Conservation (phyloP, 805 yeast genomes). For the Metschnikowia koreensis region DNA sequence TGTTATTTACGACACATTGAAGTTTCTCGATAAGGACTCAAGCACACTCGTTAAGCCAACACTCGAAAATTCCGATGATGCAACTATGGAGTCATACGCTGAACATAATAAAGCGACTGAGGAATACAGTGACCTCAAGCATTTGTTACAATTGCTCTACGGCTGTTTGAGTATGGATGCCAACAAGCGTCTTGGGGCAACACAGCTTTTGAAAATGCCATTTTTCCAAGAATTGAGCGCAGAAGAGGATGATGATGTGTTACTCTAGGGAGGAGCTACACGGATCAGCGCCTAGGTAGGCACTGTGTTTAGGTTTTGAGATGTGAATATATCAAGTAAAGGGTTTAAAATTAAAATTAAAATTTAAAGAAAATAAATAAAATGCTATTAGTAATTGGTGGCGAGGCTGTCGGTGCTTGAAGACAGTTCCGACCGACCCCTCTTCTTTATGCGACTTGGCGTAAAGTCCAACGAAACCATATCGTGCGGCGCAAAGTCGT, state of each 20-base stretch:
- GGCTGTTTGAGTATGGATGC: constrained; percentile 61
- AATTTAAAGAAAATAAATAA: too few relatives aligned
- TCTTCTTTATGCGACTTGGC: constrained; percentile 10
- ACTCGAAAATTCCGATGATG: constrained; percentile 14
- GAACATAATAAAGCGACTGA: constrained; percentile 21
- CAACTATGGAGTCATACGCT: constrained; percentile 14
- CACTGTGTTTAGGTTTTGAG: too few relatives aligned
- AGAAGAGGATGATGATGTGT: constrained; percentile 35
- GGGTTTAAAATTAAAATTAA: neutral
- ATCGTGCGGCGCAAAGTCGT: constrained; percentile 5
- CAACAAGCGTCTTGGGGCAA: constrained; percentile 53
- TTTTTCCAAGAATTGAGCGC: constrained; percentile 51
- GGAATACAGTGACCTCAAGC: constrained; percentile 39
- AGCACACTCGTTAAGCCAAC: constrained; percentile 29
- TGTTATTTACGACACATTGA: constrained; percentile 64
- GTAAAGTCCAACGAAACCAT: constrained; percentile 1
- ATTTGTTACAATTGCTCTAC: constrained; percentile 55
- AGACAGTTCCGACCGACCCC: constrained; percentile 21
- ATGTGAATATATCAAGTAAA: neutral
- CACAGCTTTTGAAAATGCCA: constrained; percentile 52
- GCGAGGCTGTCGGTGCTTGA: constrained; percentile 19
- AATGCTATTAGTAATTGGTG: constrained; percentile 5
- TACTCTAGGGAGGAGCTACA: constrained; percentile 10
- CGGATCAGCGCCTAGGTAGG: neutral
- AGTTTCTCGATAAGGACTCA: constrained; percentile 45